Base-by-base conservation (phyloP, 2,329 filamentous ascomycete genomes). In the Fusarium pseudocircinatum region DNA sequence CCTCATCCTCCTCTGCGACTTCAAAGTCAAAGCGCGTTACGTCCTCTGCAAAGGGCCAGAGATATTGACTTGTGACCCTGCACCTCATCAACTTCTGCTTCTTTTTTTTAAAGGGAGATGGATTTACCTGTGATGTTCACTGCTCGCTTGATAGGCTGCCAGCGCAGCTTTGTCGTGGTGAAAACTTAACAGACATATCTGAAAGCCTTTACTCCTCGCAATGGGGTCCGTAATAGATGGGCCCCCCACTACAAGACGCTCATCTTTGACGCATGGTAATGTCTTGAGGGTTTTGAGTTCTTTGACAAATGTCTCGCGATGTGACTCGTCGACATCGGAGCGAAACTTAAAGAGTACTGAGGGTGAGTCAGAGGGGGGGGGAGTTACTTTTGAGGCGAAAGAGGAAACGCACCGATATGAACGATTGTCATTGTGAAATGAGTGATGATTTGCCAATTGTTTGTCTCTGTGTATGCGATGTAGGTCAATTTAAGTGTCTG, bases 21-120 rank as follows among this genome's bases (percentile, higher is more conserved):
- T 89, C 87, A 69, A 89, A 89, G 70, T 89, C 87, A 73, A 88
- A 89, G 24, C 87, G 80, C 22, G 83, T 82, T 3, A 89, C 78
- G 63, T 89, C 86, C 57, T 89, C 87, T 24, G 84, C 85, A 72
- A 83, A 89, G 0, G 87, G 87, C 78, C 85, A 87, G 13, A 89
- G 78, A 57, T 85, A 86, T 7, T 82, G 84, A 36, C 81, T 84
- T 1, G 87, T 89, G 0, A 89, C 86, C 57, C 87, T 89, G 5
- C 7, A 10, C 5, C 5, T 6, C 7, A n/a, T 74, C 13, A 76
- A 18, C 7, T 32, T 12, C 5, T 20, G 1, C n/a, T 9, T 13
- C 3, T 13, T 20, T 36, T 12, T 3, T 2, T 7, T 0, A 14
- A 8, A 4, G 14, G 3, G 6, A 10, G 2, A 5, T 1, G 3